Evolutionary conservation across 192 early-diverging fungal genomes (phyloP), one percentile per base, ranked within the genome.

Genomic region (Coemansia sp.): DNA sequence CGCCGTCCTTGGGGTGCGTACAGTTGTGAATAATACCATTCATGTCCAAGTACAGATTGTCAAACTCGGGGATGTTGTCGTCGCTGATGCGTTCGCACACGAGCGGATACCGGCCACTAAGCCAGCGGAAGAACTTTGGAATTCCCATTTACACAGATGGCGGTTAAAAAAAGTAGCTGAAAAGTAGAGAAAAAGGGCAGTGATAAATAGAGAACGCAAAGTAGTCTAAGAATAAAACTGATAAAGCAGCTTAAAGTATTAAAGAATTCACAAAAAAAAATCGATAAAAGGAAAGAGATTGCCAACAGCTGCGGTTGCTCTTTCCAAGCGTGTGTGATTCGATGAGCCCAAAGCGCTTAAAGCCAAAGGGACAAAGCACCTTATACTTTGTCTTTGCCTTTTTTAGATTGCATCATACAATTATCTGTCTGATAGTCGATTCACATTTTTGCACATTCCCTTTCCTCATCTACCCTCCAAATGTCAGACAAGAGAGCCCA

Each of bases 21-120:
- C 96, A 99, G 71, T 94, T 92, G 79, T 98, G 97, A 77, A 99
- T 94, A 64, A 99, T 95, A 36, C 97, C 97, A 76, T 99, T 99
- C 96, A 99, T 96, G 71, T 99, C 97, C 85, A 98, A 85, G 69
- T 98, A 98, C 51, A 98, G 86, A 73, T 97, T 97, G 84, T 98
- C 95, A 79, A 95, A 98, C 78, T 96, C 94, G 45, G 97, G 97
- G 70, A 98, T 96, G 64, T 87, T 84, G 78, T 92, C 94, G 73
- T 97, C 93, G 36, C 87, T 86, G 45, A 98, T 91, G 60, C 97
- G 80, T 76, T 98, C 93, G 71, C 88, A 90, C 73, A 94, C 95
- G 37, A 98, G 88, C 48, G 97, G 96, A 82, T 99, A 99, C 69
- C 97, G 87, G 73, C 97, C 96, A 70, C 92, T 90, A 66, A 98